Base-by-base conservation (phyloP, 495 filamentous ascomycete species). In the Coniosporium apollinis region DNA sequence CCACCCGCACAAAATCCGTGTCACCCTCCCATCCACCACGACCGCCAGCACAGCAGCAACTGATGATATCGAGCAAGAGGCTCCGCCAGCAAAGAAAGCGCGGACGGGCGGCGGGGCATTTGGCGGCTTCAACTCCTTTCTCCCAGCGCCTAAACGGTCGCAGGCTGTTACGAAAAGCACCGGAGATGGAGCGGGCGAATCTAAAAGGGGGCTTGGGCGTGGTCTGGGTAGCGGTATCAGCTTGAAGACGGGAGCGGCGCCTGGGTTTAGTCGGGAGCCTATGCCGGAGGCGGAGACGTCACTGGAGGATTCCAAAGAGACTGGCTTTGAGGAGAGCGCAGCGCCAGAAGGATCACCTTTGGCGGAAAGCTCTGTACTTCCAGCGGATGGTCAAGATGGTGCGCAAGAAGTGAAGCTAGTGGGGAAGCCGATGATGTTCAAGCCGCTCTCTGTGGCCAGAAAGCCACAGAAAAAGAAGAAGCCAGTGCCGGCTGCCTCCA, bases 381-480 rank as follows among this genome's bases (percentile, higher is more conserved):
- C 24, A 26, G 24, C 24, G 7, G 7, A 7, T 8, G 24, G 13
- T 26, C 8, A 26, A 13, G 18, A 9, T n/a, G 15, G 9, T 1
- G 30, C 11, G 5, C 61, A 62, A 15, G 70, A 79, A 31, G 65
- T 78, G 9, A 77, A 82, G 49, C 44, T 79, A 11, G 69, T 76
- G 24, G 81, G 78, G 4, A 86, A 82, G 42, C 66, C 81, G 15
- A 71, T 80, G 48, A 84, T 83, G 71, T 93, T 94, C 56, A 82
- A 77, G 51, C 85, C 85, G 1, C 54, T 93, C 17, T 91, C 83
- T 2, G 82, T 92, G 6, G 67, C 69, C 14, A 61, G 78, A 28
- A 79, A 76, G 30, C 64, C 65, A n/a, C 56, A 62, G 39, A 82
- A 81, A 61, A 82, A 80, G 57, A 74, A 66, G 49, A 37, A 49